These are phyloP conservation scores for Aspergillus haitiensis DNA, from an alignment of 495 filamentous ascomycete genomes.

Conservation along the genomic window DNA sequence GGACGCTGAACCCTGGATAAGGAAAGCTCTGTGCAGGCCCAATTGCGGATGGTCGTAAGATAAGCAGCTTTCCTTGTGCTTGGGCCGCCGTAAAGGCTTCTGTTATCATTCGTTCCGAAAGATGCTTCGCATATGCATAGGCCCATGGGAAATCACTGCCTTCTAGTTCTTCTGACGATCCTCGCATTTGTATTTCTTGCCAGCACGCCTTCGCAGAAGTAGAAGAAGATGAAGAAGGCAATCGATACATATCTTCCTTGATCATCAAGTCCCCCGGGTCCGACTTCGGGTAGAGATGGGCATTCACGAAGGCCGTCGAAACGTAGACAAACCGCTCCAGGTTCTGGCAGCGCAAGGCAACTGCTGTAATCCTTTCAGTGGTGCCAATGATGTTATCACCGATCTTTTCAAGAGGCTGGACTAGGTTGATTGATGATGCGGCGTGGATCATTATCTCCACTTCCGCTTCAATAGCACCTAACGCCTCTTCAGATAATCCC, in stretches of 20 bases:
- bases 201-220: no score
- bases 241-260: not conserved
- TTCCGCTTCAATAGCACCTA: not conserved
- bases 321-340: constrained; percentile 21
- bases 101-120: not conserved
- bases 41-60: constrained; percentile 20
- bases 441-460: constrained; percentile 27
- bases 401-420: constrained; percentile 3
- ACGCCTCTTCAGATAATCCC: not conserved
- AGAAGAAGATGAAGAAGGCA: no score
- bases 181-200: no score
- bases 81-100: no score
- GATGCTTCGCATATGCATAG: no score
- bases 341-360: not conserved
- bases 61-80: not conserved
- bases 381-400: constrained; percentile 11
- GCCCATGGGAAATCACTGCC: no score
- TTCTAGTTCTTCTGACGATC: no score
- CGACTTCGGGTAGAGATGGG: not conserved
- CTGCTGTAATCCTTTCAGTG: not conserved
- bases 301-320: constrained; percentile 21
- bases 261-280: not conserved
- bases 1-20: no score
- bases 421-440: constrained; percentile 28
- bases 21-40: no score